A percentile compares a stretch with the other conserved stretches of the same genome.
Evolutionary conservation across 495 filamentous ascomycete genomes (phyloP).

Genomic region (Penicillium atrosanguineum): DNA sequence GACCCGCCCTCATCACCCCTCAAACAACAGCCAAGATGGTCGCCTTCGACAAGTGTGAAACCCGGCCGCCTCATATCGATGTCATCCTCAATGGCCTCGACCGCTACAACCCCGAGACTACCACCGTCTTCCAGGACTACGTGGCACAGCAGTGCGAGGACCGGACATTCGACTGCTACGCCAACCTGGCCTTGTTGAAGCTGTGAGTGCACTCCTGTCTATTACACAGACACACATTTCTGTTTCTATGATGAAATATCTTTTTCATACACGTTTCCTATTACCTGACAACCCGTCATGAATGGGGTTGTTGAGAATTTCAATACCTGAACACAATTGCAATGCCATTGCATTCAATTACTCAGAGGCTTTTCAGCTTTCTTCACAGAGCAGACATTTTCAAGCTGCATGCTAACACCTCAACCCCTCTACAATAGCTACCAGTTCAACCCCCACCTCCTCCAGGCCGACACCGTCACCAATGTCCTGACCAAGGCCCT

Average conservation of each 20-base stretch:
- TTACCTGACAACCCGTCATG: slow-evolving; percentile 70
- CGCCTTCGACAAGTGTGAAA: slow-evolving; percentile 56
- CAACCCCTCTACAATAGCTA: slow-evolving; percentile 59
- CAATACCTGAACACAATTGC: slow-evolving; percentile 31
- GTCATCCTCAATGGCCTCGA: slow-evolving; percentile 90
- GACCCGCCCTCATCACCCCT: slow-evolving; percentile 28
- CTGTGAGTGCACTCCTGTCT: slow-evolving; percentile 66
- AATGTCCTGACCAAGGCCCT: slow-evolving; percentile 98
- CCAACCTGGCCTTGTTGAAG: slow-evolving; percentile 93
- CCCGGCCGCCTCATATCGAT: slow-evolving; percentile 84
- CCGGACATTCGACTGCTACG: slow-evolving; percentile 89
- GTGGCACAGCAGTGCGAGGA: slow-evolving; percentile 93
- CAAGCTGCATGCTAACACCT: slow-evolving; percentile 7
- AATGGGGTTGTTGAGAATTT: slow-evolving; percentile 37
- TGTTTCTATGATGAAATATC: slow-evolving; percentile 61
- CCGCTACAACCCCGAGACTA: slow-evolving; percentile 98
- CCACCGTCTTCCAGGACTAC: slow-evolving; percentile 90
- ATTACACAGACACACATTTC: slow-evolving; percentile 7
- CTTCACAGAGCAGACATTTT: not conserved
- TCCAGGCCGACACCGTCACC: slow-evolving; percentile 93
- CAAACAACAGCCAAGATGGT: slow-evolving; percentile 40
- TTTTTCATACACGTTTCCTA: slow-evolving; percentile 87
- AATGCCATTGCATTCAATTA: slow-evolving; percentile 5
- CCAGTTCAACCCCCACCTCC: slow-evolving; percentile 99
- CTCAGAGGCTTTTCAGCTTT: not conserved